These are phyloP conservation scores for Guillardia theta DNA, from an alignment of 78 protist species.

Conservation along the genomic window DNA sequence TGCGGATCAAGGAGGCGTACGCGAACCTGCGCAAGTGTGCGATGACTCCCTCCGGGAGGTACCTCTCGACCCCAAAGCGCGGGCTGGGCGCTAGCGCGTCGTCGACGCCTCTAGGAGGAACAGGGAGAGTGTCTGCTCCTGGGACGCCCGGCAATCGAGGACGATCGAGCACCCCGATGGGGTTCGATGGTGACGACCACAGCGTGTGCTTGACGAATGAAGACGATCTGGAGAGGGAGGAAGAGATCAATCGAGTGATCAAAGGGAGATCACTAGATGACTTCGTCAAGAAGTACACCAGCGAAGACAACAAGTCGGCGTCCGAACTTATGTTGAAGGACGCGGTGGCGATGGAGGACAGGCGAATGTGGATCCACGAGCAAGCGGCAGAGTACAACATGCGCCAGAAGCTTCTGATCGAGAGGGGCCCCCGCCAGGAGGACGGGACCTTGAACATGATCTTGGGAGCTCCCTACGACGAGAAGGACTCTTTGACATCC, in stretches of 20 bases:
- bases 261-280: neutral
- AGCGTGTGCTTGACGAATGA: neutral
- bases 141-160: neutral
- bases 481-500: neutral
- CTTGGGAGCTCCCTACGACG: slow-evolving; percentile 4
- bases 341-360: neutral
- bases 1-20: neutral
- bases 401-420: neutral
- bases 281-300: neutral
- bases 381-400: neutral
- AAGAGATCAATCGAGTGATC: neutral
- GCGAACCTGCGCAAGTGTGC: slow-evolving; percentile 5
- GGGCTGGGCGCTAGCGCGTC: too few species aligned
- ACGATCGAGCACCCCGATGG: neutral
- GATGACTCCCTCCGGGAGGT: neutral
- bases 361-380: neutral
- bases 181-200: neutral
- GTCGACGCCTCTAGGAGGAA: too few species aligned
- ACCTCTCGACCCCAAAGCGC: neutral
- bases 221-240: neutral
- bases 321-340: neutral
- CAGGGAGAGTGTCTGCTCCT: neutral
- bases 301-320: slow-evolving; percentile 4
- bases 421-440: slow-evolving; percentile 16
- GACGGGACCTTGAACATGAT: slow-evolving; percentile 17